Evolutionary conservation across 441 rosid genomes (phyloP).

Genomic region (Lepidium campestre): DNA sequence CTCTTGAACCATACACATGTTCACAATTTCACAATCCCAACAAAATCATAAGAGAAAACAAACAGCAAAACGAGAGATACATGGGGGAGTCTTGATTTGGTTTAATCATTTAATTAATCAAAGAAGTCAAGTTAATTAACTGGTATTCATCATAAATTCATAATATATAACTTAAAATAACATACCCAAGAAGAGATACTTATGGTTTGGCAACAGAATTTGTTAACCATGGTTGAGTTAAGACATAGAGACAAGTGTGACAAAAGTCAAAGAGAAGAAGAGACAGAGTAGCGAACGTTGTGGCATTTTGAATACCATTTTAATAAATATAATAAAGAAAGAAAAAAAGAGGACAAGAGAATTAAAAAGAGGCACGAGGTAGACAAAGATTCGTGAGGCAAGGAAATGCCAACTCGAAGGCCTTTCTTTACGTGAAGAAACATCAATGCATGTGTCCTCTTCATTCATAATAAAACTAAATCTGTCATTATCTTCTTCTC

Average conservation of each 20-base stretch:
- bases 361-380: constrained; percentile 41
- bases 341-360: constrained; percentile 13
- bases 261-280: constrained; percentile 33
- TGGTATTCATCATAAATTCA: background rate
- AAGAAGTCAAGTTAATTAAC: constrained; percentile 3
- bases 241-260: constrained; percentile 19
- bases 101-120: constrained; percentile 1
- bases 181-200: background rate
- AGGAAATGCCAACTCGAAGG: constrained; percentile 49
- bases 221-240: constrained; percentile 28
- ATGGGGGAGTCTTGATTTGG: constrained; percentile 17
- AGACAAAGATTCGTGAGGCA: constrained; percentile 79
- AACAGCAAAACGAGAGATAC: constrained; percentile 15
- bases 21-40: constrained; percentile 28
- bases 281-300: constrained; percentile 29
- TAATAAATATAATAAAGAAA: background rate
- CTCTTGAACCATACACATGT: constrained; percentile 33
- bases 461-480: constrained; percentile 2
- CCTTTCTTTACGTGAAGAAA: constrained; percentile 32
- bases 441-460: constrained; percentile 28
- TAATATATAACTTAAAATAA: background rate
- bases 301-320: constrained; percentile 12
- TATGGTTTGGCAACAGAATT: constrained; percentile 2
- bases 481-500: constrained; percentile 16
- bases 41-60: constrained; percentile 1